phyloP scores from a whole-genome alignment of 1,284 basidiomycete genomes.

The Cutaneotrichosporon cavernicola region DNA sequence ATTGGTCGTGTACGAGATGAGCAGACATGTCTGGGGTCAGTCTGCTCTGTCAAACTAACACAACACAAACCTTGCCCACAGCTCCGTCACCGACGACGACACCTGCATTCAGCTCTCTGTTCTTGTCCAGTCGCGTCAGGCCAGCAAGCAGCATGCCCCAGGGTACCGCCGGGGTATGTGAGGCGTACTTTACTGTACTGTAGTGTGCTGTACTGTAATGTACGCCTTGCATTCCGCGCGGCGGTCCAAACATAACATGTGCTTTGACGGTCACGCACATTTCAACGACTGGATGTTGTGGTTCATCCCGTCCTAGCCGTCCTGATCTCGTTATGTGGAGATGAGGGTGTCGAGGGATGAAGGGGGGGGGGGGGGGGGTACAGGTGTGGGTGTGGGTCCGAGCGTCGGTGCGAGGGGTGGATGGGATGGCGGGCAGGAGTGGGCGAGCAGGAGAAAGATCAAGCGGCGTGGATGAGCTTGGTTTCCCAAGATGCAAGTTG shows the following conservation, averaged over 20 bases:
- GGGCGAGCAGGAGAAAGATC: neutral
- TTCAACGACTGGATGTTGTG: constrained; percentile 29
- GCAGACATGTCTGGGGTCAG: constrained; percentile 46
- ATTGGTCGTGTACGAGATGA: constrained; percentile 54
- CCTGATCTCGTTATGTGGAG: neutral
- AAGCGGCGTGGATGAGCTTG: neutral
- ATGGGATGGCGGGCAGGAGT: neutral
- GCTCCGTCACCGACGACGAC: constrained; percentile 99
- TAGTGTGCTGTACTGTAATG: too few relatives aligned
- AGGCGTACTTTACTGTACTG: too few relatives aligned
- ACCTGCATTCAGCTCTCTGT: constrained; percentile 30
- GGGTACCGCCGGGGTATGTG: too few relatives aligned
- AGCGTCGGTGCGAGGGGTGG: neutral
- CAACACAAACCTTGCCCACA: constrained; percentile 81
- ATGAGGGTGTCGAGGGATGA: neutral
- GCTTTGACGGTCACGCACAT: constrained; percentile 16
- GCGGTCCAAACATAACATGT: too few relatives aligned
- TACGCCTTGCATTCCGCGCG: too few relatives aligned
- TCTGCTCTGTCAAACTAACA: too few relatives aligned
- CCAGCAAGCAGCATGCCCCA: too few relatives aligned
- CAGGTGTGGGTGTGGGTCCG: neutral
- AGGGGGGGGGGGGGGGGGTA: too few relatives aligned
- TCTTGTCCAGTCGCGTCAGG: too few relatives aligned
- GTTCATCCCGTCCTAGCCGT: constrained; percentile 12
- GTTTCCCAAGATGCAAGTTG: too few relatives aligned